Conservation (phyloP, 805 yeast genomes). For the Grigorovia humatica region DNA sequence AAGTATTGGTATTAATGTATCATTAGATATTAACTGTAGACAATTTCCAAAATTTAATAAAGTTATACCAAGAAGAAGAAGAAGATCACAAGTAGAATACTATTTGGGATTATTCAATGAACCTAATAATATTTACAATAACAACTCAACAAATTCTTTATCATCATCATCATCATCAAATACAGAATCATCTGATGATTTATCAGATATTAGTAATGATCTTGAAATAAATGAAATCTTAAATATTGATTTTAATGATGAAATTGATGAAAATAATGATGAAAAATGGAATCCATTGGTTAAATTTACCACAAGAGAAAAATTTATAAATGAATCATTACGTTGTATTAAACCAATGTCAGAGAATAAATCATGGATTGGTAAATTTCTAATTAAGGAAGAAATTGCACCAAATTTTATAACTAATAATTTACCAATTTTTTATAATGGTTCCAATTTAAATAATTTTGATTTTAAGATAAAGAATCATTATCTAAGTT, state of each 20-base stretch:
- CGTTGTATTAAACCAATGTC: slow-evolving; percentile 48
- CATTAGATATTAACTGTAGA: slow-evolving; percentile 65
- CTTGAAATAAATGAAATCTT: not conserved
- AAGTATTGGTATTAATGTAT: slow-evolving; percentile 63
- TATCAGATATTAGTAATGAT: too few species aligned
- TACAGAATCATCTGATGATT: not conserved
- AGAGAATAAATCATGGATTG: slow-evolving; percentile 44
- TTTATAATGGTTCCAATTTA: not conserved
- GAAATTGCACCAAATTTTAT: slow-evolving; percentile 14
- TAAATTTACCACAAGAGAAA: slow-evolving; percentile 30
- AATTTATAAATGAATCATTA: slow-evolving; percentile 40
- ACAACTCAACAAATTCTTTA: too few species aligned
- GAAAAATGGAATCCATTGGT: slow-evolving; percentile 41
- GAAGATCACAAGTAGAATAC: not conserved
- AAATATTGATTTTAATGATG: not conserved
- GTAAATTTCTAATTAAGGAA: slow-evolving; percentile 34
- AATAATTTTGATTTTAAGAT: slow-evolving; percentile 1
- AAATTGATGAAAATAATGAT: slow-evolving; percentile 4
- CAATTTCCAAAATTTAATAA: slow-evolving; percentile 58
- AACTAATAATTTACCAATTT: slow-evolving; percentile 20
- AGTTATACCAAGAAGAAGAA: slow-evolving; percentile 68
- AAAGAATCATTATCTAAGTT: slow-evolving; percentile 20
- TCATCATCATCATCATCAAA: not conserved
- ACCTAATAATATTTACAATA: not conserved
- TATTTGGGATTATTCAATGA: not conserved